These are phyloP conservation scores for Saccharomycopsis synnaedendra DNA, from an alignment of 805 yeast genomes.

Conservation along the genomic window DNA sequence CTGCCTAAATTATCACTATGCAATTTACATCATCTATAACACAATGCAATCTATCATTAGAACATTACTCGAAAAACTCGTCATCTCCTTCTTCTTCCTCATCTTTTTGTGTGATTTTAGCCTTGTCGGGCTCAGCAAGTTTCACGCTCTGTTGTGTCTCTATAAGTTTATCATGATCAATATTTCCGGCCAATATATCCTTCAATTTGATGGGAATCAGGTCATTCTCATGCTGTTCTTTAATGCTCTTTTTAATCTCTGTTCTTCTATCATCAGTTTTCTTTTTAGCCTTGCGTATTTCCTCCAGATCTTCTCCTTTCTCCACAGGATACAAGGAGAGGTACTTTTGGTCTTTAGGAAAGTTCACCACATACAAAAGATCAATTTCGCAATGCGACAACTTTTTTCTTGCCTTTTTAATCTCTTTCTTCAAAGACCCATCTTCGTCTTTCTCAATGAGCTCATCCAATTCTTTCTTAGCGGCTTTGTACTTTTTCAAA, in stretches of 20 bases:
- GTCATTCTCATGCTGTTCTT: slow-evolving; percentile 38
- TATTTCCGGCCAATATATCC: slow-evolving; percentile 27
- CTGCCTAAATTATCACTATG: too few relatives aligned
- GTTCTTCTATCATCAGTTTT: slow-evolving; percentile 33
- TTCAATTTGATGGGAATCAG: slow-evolving; percentile 48
- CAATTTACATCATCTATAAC: background rate
- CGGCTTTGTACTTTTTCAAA: slow-evolving; percentile 47
- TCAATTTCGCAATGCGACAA: slow-evolving; percentile 54
- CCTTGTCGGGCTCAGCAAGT: slow-evolving; percentile 13
- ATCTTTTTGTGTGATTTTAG: slow-evolving; percentile 14
- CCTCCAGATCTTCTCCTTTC: slow-evolving; percentile 18
- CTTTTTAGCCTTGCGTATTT: slow-evolving; percentile 28
- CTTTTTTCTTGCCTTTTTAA: slow-evolving; percentile 35
- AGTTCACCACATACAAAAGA: slow-evolving; percentile 61
- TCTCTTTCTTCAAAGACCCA: slow-evolving; percentile 18
- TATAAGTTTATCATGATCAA: slow-evolving; percentile 12
- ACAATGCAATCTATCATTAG: background rate
- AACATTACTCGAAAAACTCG: slow-evolving; percentile 24
- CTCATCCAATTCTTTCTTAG: slow-evolving; percentile 23
- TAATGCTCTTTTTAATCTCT: slow-evolving; percentile 42
- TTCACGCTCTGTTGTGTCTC: slow-evolving; percentile 7
- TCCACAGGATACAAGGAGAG: slow-evolving; percentile 58
- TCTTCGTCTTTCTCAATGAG: slow-evolving; percentile 3
- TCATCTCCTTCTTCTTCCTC: slow-evolving; percentile 22
- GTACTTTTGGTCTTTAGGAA: slow-evolving; percentile 73